Evolutionary conservation across 768 basidiomycete genomes (phyloP).

Genomic region (Lactarius sanguifluus): DNA sequence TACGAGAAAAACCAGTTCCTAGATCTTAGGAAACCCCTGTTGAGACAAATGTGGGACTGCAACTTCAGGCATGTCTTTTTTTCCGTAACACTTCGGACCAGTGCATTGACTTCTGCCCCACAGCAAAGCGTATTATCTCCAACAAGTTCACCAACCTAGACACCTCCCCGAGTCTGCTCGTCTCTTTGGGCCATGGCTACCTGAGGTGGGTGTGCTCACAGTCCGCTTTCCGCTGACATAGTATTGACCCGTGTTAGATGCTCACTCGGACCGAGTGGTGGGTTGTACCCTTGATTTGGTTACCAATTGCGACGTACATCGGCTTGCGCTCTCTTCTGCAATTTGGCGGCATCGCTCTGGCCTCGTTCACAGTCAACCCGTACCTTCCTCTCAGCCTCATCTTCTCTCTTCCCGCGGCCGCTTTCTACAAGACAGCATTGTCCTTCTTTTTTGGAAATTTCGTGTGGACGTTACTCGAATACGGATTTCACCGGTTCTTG

Average conservation of each 20-base stretch:
- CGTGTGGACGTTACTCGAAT: constrained; percentile 94
- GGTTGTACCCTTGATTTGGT: constrained; percentile 89
- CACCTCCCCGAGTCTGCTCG: constrained; percentile 82
- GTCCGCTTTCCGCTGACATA: constrained; percentile 10
- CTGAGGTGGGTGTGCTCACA: constrained; percentile 58
- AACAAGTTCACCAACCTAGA: constrained; percentile 96
- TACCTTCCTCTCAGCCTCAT: constrained; percentile 52
- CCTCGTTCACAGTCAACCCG: constrained; percentile 59
- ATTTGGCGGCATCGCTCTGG: constrained; percentile 63
- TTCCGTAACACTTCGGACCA: not conserved
- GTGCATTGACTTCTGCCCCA: constrained; percentile 11
- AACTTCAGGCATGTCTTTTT: constrained; percentile 68
- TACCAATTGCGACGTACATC: constrained; percentile 79
- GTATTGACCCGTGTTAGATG: constrained; percentile 43
- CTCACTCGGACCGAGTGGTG: constrained; percentile 91
- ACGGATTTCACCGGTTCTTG: constrained; percentile 90
- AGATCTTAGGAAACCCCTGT: constrained; percentile 81
- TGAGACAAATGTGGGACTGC: constrained; percentile 83
- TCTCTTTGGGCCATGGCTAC: constrained; percentile 76
- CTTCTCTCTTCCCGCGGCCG: constrained; percentile 47
- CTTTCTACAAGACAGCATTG: constrained; percentile 52
- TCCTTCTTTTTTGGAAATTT: constrained; percentile 87
- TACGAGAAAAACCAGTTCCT: constrained; percentile 89
- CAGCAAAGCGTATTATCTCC: constrained; percentile 92
- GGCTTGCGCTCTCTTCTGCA: constrained; percentile 80